Evolutionary conservation across 331 rosid species (phyloP), one percentile per base, ranked within the genome.

Genomic region (Cydonia oblonga): DNA sequence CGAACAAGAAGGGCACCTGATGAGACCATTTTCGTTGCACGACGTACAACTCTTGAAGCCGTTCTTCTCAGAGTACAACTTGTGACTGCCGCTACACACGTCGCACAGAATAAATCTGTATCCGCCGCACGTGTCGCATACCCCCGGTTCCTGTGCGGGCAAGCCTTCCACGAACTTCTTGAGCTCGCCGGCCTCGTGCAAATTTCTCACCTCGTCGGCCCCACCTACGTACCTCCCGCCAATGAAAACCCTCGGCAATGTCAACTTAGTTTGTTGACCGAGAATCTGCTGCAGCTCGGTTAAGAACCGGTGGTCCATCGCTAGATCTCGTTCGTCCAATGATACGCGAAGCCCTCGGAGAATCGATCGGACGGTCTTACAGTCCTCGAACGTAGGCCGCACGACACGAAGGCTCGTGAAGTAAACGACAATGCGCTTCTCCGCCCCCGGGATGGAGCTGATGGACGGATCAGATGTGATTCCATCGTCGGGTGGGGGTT

Each of bases 371-470:
- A 91, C 96, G 79, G 87, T 58, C 75, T 46, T 78, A 87, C 98
- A 93, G 68, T 84, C 95, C 65, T 93, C 95, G 81, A 86, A 93
- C 6, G 98, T 93, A 1, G 85, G 28, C 40, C 96, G 79, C 30
- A 93, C 95, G 75, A 93, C 90, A 20, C 96, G 91, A 59, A 90
- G 86, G 90, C 92, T 90, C 4, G 98, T 90, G 85, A 85, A 93
- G 86, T 90, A 93, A n/a, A 93, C 81, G 52, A 89, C 91, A 57
- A 93, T 85, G 71, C 89, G 88, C 33, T 87, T 83, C 81, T 93
- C 92, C 8, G 87, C 76, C 2, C 83, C 77, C 14, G 91, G 93
- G 25, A 79, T 52, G 57, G 78, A 60, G 25, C 44, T 28, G 67
- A 82, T 77, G 69, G 73, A 20, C 46, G 81, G 70, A 6, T 56